These are phyloP conservation scores for Sporothrix phasma DNA, from an alignment of 2,329 filamentous ascomycete species.

Conservation along the genomic window DNA sequence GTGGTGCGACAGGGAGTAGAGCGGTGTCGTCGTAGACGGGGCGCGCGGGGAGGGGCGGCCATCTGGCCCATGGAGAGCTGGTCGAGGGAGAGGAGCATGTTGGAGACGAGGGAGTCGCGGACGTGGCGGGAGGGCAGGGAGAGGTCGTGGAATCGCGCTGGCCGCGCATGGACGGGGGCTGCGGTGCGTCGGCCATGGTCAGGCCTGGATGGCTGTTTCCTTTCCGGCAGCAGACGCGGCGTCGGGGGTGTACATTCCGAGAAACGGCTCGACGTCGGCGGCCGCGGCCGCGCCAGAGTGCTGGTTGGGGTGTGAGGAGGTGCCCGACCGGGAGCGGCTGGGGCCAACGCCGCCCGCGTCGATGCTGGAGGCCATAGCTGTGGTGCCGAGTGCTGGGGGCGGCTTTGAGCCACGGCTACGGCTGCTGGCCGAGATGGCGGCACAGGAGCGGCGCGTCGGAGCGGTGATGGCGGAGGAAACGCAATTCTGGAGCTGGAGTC, in stretches of 20 bases:
- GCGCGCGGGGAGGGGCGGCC: conserved; percentile 18
- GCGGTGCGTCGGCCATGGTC: conserved; percentile 19
- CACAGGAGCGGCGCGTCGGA: conserved; percentile 21
- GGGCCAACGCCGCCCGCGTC: conserved; percentile 8
- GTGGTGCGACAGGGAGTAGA: conserved; percentile 23
- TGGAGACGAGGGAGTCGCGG: conserved; percentile 85
- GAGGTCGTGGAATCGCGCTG: conserved; percentile 68
- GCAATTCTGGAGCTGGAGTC: conserved; percentile 15
- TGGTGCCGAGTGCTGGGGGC: conserved; percentile 12
- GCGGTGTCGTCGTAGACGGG: conserved; percentile 28
- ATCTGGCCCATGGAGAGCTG: conserved; percentile 55
- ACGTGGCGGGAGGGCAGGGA: conserved; percentile 67
- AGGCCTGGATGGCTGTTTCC: conserved; percentile 24
- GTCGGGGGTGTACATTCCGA: conserved; percentile 33
- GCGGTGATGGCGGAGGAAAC: conserved; percentile 24
- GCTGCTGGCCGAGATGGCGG: conserved; percentile 7
- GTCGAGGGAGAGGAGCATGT: conserved; percentile 90
- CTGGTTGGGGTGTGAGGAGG: conserved; percentile 12
- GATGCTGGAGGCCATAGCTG: conserved; percentile 25
- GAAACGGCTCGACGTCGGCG: conserved; percentile 28
- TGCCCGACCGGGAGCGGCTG: conserved; percentile 25
- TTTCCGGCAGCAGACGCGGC: conserved; percentile 28
- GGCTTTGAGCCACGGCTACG: conserved; percentile 11
- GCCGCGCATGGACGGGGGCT: conserved; percentile 20
- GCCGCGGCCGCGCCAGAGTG: conserved; percentile 9